phyloP scores from a whole-genome alignment of 2,329 filamentous ascomycete species.

The Fusarium penzigii region DNA sequence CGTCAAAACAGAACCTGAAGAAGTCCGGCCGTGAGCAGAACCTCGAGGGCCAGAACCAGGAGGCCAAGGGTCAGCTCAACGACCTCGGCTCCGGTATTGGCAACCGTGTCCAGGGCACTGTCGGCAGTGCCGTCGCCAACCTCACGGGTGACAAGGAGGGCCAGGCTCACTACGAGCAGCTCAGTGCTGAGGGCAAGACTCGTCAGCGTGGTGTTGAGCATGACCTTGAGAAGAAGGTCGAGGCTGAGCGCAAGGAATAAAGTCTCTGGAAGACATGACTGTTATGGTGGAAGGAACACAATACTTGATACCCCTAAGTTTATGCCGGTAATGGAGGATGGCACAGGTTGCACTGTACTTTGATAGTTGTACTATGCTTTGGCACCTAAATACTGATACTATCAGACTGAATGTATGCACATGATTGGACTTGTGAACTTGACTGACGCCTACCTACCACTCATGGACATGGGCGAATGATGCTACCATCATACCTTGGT shows the following conservation, averaged over 20 bases:
- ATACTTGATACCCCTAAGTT: background rate
- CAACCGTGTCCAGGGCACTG: slow-evolving; percentile 67
- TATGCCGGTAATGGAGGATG: background rate
- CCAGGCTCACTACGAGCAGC: slow-evolving; percentile 63
- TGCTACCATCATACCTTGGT: no score
- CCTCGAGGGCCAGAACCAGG: slow-evolving; percentile 73
- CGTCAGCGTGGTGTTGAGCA: slow-evolving; percentile 79
- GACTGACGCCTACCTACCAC: no score
- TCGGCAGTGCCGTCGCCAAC: slow-evolving; percentile 72
- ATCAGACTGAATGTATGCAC: background rate
- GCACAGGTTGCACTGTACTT: background rate
- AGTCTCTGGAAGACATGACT: background rate
- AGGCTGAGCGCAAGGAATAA: slow-evolving; percentile 39
- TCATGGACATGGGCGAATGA: no score
- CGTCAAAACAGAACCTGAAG: slow-evolving; percentile 59
- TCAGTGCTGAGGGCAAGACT: slow-evolving; percentile 83
- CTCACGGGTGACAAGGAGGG: slow-evolving; percentile 69
- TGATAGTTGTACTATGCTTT: background rate
- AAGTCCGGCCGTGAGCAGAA: slow-evolving; percentile 76
- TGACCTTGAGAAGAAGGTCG: slow-evolving; percentile 74
- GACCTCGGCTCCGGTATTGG: slow-evolving; percentile 69
- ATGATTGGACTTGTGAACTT: no score
- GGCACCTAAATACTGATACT: background rate
- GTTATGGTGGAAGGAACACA: background rate
- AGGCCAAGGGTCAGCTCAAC: slow-evolving; percentile 78